These are phyloP conservation scores for Leccinum ochraceum DNA, from an alignment of 768 basidiomycete genomes.

Conservation along the genomic window DNA sequence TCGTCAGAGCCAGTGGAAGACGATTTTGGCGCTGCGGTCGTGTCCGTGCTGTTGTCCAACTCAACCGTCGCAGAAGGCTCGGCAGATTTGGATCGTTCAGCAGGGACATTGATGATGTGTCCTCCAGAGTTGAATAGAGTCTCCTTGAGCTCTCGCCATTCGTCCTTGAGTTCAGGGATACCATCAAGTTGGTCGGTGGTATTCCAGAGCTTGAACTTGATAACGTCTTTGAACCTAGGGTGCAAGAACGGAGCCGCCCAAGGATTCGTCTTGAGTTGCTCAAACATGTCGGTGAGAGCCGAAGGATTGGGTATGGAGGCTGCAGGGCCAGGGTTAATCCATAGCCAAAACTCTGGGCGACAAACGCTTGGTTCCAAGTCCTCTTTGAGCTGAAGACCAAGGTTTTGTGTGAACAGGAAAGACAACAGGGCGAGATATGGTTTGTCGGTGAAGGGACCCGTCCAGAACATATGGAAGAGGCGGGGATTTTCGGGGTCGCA, in stretches of 20 bases:
- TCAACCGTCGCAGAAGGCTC: conserved; percentile 20
- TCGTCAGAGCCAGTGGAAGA: conserved; percentile 35
- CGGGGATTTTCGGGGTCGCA: conserved; percentile 88
- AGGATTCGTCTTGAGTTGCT: conserved; percentile 77
- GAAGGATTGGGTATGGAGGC: conserved; percentile 84
- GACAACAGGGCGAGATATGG: conserved; percentile 94
- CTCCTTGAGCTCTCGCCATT: conserved; percentile 77
- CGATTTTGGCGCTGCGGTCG: conserved; percentile 15
- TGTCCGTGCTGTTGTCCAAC: conserved; percentile 28
- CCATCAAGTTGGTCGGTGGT: conserved; percentile 96
- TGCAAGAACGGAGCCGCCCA: conserved; percentile 97
- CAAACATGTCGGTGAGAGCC: conserved; percentile 81
- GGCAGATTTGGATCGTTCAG: conserved; percentile 39
- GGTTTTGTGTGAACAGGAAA: conserved; percentile 95
- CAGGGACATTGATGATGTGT: conserved; percentile 65
- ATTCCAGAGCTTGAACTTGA: conserved; percentile 98
- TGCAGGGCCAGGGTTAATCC: conserved; percentile 99
- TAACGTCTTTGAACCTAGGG: conserved; percentile 85
- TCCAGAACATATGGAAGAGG: conserved; percentile 99
- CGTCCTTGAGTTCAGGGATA: conserved; percentile 82
- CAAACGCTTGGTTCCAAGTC: conserved; percentile 50
- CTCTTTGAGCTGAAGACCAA: conserved; percentile 71
- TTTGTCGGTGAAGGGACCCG: conserved; percentile 97
- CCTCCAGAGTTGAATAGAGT: conserved; percentile 90
- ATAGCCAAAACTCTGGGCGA: conserved; percentile 93